Percentiles rank a stretch among this genome's conserved stretches.
Evolutionary conservation across 306 rosid genomes (phyloP).

Genomic region (Medicago arabica): DNA sequence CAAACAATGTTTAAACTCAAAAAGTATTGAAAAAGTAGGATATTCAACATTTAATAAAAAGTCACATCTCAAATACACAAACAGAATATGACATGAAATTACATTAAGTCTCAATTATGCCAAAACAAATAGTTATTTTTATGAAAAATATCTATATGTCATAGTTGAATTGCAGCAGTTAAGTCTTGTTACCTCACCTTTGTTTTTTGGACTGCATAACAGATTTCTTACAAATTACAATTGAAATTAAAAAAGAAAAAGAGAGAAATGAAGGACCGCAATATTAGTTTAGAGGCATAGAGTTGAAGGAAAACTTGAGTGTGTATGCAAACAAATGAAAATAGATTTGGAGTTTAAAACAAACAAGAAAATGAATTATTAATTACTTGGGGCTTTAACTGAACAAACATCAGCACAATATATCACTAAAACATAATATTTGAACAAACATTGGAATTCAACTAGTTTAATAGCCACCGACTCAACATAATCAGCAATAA

Average conservation of each 20-base stretch:
- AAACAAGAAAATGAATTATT: background rate
- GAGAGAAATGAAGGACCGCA: background rate
- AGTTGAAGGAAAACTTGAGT: background rate
- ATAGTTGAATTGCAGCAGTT: conserved; percentile 6
- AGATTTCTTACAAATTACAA: background rate
- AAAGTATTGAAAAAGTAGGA: background rate
- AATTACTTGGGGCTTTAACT: background rate
- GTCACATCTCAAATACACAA: background rate
- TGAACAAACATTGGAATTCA: background rate
- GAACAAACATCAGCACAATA: background rate
- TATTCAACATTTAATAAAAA: background rate
- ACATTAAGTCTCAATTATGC: background rate
- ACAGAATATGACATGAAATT: background rate
- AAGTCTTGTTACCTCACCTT: background rate
- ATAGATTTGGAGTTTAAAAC: background rate
- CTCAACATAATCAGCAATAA: conserved; percentile 6
- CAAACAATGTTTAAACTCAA: background rate
- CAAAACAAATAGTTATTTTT: conserved; percentile 1
- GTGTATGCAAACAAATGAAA: background rate
- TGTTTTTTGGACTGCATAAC: background rate
- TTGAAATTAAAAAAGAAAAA: background rate
- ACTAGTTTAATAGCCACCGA: background rate
- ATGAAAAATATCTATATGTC: background rate
- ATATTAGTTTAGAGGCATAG: background rate
- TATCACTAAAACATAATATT: background rate